Percentiles rank a stretch among this genome's conserved stretches.
Evolutionary conservation across 495 filamentous ascomycete genomes (phyloP).

Genomic region (Trypethelium eluteriae): DNA sequence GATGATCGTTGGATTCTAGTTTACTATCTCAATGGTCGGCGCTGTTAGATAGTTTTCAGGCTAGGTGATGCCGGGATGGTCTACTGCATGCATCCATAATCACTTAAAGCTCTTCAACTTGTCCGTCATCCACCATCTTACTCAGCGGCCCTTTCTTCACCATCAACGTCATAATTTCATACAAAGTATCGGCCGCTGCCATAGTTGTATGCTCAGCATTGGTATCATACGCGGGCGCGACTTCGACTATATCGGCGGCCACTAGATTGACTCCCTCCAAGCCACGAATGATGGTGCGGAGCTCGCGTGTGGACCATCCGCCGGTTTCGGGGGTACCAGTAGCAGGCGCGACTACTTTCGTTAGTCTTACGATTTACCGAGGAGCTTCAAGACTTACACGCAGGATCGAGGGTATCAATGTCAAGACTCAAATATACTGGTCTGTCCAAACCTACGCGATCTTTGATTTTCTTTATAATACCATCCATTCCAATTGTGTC

Average conservation of each 20-base stretch:
- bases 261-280: conserved; percentile 68
- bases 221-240: conserved; percentile 78
- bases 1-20: too few relatives aligned
- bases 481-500: conserved; percentile 65
- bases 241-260: conserved; percentile 79
- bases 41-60: too few relatives aligned
- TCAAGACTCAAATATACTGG: conserved; percentile 81
- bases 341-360: conserved; percentile 56
- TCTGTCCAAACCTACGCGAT: conserved; percentile 62
- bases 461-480: conserved; percentile 66
- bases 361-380: background rate
- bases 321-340: conserved; percentile 85
- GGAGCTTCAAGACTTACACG: conserved; percentile 46
- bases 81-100: background rate
- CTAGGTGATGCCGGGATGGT: too few relatives aligned
- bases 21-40: too few relatives aligned
- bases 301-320: conserved; percentile 76
- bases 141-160: conserved; percentile 54
- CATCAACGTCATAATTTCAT: conserved; percentile 74
- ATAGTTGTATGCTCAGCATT: conserved; percentile 75
- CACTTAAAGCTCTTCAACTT: conserved; percentile 18
- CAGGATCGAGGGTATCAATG: conserved; percentile 82
- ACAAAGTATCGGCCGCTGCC: conserved; percentile 74
- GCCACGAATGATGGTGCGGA: conserved; percentile 65
- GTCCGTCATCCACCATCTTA: conserved; percentile 18